Base-by-base conservation (phyloP, 1,284 basidiomycete genomes). In the Leccinum subspadiceum region DNA sequence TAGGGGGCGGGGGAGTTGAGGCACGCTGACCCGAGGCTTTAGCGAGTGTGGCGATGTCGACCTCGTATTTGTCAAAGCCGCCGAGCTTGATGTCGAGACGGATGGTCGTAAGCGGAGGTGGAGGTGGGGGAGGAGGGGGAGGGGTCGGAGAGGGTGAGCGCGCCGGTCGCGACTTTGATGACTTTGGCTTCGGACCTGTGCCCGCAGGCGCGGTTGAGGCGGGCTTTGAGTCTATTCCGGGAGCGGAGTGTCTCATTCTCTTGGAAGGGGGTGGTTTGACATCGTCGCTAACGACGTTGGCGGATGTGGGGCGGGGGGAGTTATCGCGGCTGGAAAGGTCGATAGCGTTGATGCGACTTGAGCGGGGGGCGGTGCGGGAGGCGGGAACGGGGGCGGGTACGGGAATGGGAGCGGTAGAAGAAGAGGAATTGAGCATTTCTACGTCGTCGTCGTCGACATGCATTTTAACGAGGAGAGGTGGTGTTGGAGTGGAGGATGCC, bases 11-110 rank as follows among this genome's bases (percentile, higher is more conserved):
- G 3, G 87, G 84, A 0, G 87, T 86, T 4, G 81, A 77, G 4
- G 80, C 76, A 12, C 86, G 78, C 71, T 91, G 85, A 2, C 90
- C 90, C 0, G 84, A 84, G 5, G 79, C 82, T 62, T 84, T 84
- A 12, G 89, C 80, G 26, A 86, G 74, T 13, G 75, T 66, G 2
- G 80, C 71, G 57, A 93, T 81, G 68, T 90, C 85, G 59, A 92
- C 83, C 60, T 88, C 86, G 70, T 91, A 89, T 63, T 87, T 86
- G 10, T 84, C 80, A 1, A 86, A 86, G 0, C 88, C 87, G n/a
- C 87, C 84, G 9, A 93, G 81, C 10, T 62, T 70, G 67, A 93
- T 88, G 2, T 85, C 78, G 37, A 93, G 81, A 0, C 91, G 81
- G 54, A 91, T 80, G 0, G 89, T 92, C 60, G 81, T 76, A n/a